Evolutionary conservation across 257 asterid genomes (phyloP).

Genomic region (Primulina tabacum): DNA sequence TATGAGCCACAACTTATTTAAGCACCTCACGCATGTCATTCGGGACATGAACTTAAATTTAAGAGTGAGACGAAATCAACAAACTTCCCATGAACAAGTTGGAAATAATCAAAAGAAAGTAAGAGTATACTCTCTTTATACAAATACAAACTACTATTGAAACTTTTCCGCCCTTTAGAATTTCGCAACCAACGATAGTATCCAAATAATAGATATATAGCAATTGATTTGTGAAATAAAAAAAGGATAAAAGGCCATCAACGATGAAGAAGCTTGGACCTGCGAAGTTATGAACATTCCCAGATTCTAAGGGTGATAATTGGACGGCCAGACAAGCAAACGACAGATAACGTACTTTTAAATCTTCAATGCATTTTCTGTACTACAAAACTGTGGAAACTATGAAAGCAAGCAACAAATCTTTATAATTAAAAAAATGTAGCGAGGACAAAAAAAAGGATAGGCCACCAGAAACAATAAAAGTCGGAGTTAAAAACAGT

Average conservation of each 20-base stretch:
- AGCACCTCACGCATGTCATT: background rate
- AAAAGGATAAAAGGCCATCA: constrained; percentile 13
- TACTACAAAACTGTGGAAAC: constrained; percentile 25
- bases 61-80: background rate
- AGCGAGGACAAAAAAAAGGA: constrained; percentile 43
- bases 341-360: constrained; percentile 16
- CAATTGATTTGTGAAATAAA: background rate
- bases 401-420: constrained; percentile 32
- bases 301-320: constrained; percentile 21
- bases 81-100: background rate
- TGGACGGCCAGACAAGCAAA: constrained; percentile 11
- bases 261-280: constrained; percentile 10
- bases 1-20: background rate
- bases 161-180: background rate
- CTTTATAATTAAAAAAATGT: constrained; percentile 29
- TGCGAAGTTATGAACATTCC: constrained; percentile 18
- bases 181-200: constrained; percentile 5
- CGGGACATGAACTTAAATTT: background rate
- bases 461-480: constrained; percentile 43
- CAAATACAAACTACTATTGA: too few species aligned
- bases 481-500: background rate
- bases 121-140: background rate
- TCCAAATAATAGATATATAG: constrained; percentile 8
- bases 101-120: background rate
- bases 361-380: constrained; percentile 28